phyloP scores from a whole-genome alignment of 1,284 basidiomycete species.

The Singerocomus inundabilis region DNA sequence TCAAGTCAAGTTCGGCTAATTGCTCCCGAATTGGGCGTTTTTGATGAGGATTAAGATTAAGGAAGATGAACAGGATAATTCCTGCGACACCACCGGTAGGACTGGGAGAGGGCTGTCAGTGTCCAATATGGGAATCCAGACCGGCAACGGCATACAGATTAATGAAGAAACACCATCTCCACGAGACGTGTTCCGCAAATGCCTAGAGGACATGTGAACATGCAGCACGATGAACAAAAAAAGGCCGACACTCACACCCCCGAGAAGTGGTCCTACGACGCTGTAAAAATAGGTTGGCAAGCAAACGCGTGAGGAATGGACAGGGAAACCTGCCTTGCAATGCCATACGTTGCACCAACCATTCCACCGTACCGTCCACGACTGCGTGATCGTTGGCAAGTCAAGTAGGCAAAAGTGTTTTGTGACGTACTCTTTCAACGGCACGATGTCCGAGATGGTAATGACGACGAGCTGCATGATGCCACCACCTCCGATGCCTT shows the following conservation, averaged over 20 bases:
- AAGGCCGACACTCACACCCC: slow-evolving; percentile 24
- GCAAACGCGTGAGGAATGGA: background rate
- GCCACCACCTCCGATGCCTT: slow-evolving; percentile 53
- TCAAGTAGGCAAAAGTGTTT: no score
- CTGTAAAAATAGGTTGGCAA: slow-evolving; percentile 17
- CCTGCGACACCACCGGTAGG: slow-evolving; percentile 78
- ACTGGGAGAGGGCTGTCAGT: slow-evolving; percentile 54
- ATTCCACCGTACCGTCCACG: slow-evolving; percentile 42
- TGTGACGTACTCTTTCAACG: slow-evolving; percentile 35
- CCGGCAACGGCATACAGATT: slow-evolving; percentile 49
- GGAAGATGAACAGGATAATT: slow-evolving; percentile 70
- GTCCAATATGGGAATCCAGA: background rate
- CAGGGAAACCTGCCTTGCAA: slow-evolving; percentile 40
- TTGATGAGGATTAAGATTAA: slow-evolving; percentile 78
- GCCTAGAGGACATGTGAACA: slow-evolving; percentile 36
- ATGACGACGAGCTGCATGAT: slow-evolving; percentile 39
- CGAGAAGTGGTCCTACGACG: slow-evolving; percentile 46
- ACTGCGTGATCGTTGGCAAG: slow-evolving; percentile 19
- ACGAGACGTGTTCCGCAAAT: slow-evolving; percentile 41
- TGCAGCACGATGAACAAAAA: background rate
- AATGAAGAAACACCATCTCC: slow-evolving; percentile 60
- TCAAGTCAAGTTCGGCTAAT: slow-evolving; percentile 70
- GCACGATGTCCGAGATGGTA: slow-evolving; percentile 39
- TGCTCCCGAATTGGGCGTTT: slow-evolving; percentile 59
- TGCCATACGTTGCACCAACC: slow-evolving; percentile 47